Percentiles rank a stretch among this genome's conserved stretches.
These are phyloP conservation scores for Pythium vanterpoolii DNA, from an alignment of 352 stramenopile genomes.

Conservation along the genomic window DNA sequence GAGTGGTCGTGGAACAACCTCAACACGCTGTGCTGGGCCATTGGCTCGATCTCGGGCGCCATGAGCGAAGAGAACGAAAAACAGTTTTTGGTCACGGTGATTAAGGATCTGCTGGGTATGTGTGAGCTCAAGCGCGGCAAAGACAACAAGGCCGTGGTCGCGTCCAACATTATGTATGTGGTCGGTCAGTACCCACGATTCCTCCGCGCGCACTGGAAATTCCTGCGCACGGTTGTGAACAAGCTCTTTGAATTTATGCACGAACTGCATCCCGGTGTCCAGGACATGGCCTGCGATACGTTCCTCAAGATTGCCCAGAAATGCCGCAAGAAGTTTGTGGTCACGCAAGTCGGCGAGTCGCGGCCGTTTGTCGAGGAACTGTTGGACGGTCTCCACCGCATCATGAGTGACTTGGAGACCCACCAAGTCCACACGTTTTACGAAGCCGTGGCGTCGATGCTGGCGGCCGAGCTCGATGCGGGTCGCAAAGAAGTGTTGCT, in stretches of 20 bases:
- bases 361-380: conserved; percentile 97
- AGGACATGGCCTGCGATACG: conserved; percentile 99
- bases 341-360: conserved; percentile 91
- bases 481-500: conserved; percentile 90
- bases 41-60: conserved; percentile 98
- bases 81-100: conserved; percentile 99
- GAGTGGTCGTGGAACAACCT: conserved; percentile 97
- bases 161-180: conserved; percentile 99
- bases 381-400: conserved; percentile 91
- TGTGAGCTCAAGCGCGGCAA: conserved; percentile 99
- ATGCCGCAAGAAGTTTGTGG: conserved; percentile 97
- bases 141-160: conserved; percentile 99
- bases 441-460: conserved; percentile 94
- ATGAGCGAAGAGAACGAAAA: conserved; percentile 99
- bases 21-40: conserved; percentile 99
- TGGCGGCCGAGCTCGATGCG: conserved; percentile 72
- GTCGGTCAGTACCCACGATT: conserved; percentile 99
- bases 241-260: conserved; percentile 99
- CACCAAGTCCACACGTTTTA: conserved; percentile 99
- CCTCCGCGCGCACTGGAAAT: conserved; percentile 99
- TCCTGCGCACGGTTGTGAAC: conserved; percentile 99
- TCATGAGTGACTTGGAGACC: conserved; percentile 97
- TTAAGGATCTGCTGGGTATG: conserved; percentile 98
- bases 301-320: conserved; percentile 99
- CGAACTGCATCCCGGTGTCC: conserved; percentile 98